Evolutionary conservation across 148 eudicot species (phyloP).

Genomic region (Heliosperma pusillum): DNA sequence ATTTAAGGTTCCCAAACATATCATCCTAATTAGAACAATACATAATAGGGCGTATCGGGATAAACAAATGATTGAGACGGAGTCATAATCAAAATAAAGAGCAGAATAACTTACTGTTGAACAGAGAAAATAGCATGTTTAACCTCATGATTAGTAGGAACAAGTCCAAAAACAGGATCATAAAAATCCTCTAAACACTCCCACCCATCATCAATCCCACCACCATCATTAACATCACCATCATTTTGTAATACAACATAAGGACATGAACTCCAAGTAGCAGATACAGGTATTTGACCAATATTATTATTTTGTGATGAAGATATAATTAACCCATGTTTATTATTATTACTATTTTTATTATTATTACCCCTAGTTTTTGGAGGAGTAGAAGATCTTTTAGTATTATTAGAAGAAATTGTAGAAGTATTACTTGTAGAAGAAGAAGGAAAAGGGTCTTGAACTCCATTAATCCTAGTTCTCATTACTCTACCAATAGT

Average conservation of each 20-base stretch:
- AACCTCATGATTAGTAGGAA: conserved; percentile 51
- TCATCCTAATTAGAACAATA: too few relatives aligned
- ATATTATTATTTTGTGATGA: neutral
- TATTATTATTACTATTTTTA: neutral
- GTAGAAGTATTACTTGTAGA: neutral
- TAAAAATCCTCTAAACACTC: conserved; percentile 35
- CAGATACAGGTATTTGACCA: neutral
- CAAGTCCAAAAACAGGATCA: conserved; percentile 46
- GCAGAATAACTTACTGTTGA: conserved; percentile 38
- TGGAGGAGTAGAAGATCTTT: conserved; percentile 3
- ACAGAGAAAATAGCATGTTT: conserved; percentile 51
- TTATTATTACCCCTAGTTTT: neutral
- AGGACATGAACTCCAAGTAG: conserved; percentile 18
- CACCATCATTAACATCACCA: neutral
- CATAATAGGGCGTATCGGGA: too few relatives aligned
- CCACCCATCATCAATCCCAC: conserved; percentile 42
- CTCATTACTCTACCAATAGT: conserved; percentile 34
- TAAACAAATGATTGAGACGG: neutral
- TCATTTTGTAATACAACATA: neutral
- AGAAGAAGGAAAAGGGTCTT: conserved; percentile 28
- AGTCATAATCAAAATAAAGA: too few relatives aligned
- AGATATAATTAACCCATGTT: conserved; percentile 11
- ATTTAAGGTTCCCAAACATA: too few relatives aligned
- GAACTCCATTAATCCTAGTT: conserved; percentile 34
- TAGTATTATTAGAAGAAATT: neutral